A percentile compares a stretch with the other conserved stretches of the same genome.
phyloP scores from a whole-genome alignment of 2,329 filamentous ascomycete species.

The Epichloe sibirici region DNA sequence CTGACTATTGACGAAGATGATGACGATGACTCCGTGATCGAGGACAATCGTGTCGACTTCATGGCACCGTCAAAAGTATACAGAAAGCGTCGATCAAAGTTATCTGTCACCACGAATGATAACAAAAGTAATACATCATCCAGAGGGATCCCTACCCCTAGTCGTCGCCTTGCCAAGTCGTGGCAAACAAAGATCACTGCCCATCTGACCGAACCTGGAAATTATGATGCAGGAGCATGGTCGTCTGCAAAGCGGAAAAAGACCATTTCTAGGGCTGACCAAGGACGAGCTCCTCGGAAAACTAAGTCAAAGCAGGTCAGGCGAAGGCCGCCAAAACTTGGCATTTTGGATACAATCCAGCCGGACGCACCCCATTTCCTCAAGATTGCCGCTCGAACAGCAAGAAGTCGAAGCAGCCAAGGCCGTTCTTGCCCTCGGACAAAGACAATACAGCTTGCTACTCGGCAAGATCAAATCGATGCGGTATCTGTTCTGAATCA shows the following conservation, averaged over 20 bases:
- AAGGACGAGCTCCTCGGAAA: not conserved
- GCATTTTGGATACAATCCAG: conserved; percentile 49
- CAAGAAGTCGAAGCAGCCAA: conserved; percentile 30
- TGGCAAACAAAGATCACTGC: conserved; percentile 23
- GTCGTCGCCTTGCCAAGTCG: conserved; percentile 8
- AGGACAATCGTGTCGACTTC: conserved; percentile 39
- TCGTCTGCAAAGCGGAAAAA: not conserved
- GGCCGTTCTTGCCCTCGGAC: conserved; percentile 42
- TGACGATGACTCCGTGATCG: conserved; percentile 27
- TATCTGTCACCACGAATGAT: conserved; percentile 14
- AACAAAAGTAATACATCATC: conserved; percentile 14
- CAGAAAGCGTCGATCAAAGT: conserved; percentile 27
- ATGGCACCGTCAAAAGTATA: conserved; percentile 32
- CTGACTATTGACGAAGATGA: conserved; percentile 15
- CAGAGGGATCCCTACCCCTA: conserved; percentile 10
- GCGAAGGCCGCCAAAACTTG: conserved; percentile 33
- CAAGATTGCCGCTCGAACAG: conserved; percentile 48
- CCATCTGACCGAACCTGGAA: conserved; percentile 11
- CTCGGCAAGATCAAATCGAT: conserved; percentile 47
- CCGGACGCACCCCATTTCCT: conserved; percentile 43
- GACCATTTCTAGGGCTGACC: not conserved
- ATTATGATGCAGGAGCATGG: not conserved
- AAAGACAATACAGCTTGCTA: conserved; percentile 50
- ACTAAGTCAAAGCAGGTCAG: not conserved
- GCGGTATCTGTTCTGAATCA: conserved; percentile 37